phyloP scores from a whole-genome alignment of 2,329 filamentous ascomycete species.

The Hirsutella minnesotensis region DNA sequence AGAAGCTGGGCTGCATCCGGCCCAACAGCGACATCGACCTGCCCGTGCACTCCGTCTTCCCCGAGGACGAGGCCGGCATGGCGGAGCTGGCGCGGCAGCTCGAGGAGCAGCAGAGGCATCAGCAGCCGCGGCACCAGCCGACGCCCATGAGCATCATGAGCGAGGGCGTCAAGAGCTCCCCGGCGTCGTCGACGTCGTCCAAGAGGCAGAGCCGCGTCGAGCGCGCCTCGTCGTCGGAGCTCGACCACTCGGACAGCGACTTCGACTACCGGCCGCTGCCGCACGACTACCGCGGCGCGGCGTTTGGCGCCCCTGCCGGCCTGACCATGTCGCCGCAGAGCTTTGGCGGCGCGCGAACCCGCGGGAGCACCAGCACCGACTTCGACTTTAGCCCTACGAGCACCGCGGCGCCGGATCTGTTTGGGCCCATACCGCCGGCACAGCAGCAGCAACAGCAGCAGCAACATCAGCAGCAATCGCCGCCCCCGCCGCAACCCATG shows the following conservation, averaged over 20 bases:
- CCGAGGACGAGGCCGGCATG: conserved; percentile 48
- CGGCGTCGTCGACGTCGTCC: too few relatives aligned
- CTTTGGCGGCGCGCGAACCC: conserved; percentile 28
- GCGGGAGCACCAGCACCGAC: conserved; percentile 28
- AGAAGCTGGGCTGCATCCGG: conserved; percentile 51
- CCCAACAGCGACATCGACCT: conserved; percentile 49
- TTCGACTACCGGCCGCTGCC: conserved; percentile 10
- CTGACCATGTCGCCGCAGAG: conserved; percentile 43
- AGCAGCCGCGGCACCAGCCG: background rate
- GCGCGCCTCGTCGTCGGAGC: conserved; percentile 33
- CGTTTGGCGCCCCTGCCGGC: conserved; percentile 25
- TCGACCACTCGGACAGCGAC: conserved; percentile 44
- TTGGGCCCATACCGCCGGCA: conserved; percentile 9
- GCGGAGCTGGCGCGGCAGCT: conserved; percentile 44
- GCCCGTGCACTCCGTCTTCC: conserved; percentile 45
- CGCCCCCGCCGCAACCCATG: conserved; percentile 21
- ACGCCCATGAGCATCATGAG: background rate
- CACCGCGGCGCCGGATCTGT: conserved; percentile 11
- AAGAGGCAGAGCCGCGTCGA: background rate
- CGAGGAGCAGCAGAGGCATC: conserved; percentile 25
- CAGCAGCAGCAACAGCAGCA: too few relatives aligned
- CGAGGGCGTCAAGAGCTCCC: background rate
- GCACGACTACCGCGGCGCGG: conserved; percentile 34
- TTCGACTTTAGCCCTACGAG: conserved; percentile 22
- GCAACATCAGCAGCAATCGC: background rate